These are phyloP conservation scores for Arthrobotrys megalospora DNA, from an alignment of 2,329 filamentous ascomycete species.

Conservation along the genomic window DNA sequence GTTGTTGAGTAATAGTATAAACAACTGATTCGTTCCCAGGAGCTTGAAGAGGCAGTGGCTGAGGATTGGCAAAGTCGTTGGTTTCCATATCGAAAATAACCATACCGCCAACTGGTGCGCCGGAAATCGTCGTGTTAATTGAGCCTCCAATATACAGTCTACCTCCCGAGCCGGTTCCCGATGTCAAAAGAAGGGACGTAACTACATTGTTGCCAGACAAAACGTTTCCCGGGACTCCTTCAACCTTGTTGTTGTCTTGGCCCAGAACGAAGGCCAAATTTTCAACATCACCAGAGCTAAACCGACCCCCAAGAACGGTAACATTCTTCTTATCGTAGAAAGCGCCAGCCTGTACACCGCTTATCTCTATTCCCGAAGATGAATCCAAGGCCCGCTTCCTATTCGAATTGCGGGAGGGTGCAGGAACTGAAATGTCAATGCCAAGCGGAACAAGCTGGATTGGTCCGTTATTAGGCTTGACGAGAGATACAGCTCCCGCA, in stretches of 20 bases:
- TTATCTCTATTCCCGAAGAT: slow-evolving; percentile 68
- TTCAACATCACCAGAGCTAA: slow-evolving; percentile 80
- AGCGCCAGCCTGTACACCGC: slow-evolving; percentile 81
- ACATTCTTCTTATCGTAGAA: slow-evolving; percentile 84
- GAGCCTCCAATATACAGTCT: slow-evolving; percentile 84
- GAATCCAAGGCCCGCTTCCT: slow-evolving; percentile 69
- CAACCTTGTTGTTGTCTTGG: slow-evolving; percentile 76
- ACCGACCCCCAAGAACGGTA: slow-evolving; percentile 90
- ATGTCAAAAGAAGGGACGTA: slow-evolving; percentile 76
- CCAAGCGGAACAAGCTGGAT: slow-evolving; percentile 70
- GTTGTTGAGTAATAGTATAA: slow-evolving; percentile 81
- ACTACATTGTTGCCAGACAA: slow-evolving; percentile 81
- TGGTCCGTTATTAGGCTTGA: slow-evolving; percentile 65
- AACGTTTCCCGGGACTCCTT: slow-evolving; percentile 78
- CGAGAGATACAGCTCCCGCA: slow-evolving; percentile 79
- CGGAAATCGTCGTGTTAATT: slow-evolving; percentile 79
- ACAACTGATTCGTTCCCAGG: slow-evolving; percentile 79
- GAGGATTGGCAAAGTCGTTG: slow-evolving; percentile 81
- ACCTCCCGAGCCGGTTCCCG: slow-evolving; percentile 69
- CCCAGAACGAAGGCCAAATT: slow-evolving; percentile 89
- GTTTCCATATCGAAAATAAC: slow-evolving; percentile 82
- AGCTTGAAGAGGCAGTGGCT: slow-evolving; percentile 71
- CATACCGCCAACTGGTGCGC: slow-evolving; percentile 78
- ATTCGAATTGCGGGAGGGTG: slow-evolving; percentile 62
- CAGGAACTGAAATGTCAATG: slow-evolving; percentile 71